phyloP scores from a whole-genome alignment of 1,284 basidiomycete genomes.

The Cutaneotrichosporon sp. region DNA sequence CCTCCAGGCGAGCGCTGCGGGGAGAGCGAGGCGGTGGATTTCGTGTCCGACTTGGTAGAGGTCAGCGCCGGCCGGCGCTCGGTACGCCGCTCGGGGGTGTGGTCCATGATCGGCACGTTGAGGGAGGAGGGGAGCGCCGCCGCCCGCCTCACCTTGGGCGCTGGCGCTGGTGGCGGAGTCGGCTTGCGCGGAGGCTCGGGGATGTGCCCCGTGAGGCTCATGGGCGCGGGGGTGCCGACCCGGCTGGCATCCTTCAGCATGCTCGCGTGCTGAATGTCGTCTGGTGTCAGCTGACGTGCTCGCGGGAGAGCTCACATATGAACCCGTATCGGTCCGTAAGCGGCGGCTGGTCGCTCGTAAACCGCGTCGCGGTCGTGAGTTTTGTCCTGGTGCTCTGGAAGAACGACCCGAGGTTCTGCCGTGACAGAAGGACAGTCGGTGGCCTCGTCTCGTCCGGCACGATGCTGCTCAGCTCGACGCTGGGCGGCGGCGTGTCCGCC shows the following conservation, averaged over 20 bases:
- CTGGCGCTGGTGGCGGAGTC: neutral
- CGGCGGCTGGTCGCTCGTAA: slow-evolving; percentile 62
- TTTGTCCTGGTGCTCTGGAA: slow-evolving; percentile 37
- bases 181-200: slow-evolving; percentile 5
- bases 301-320: slow-evolving; percentile 65
- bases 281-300: slow-evolving; percentile 51
- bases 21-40: slow-evolving; percentile 7
- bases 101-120: slow-evolving; percentile 8
- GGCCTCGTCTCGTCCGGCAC: slow-evolving; percentile 82
- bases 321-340: slow-evolving; percentile 94
- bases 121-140: slow-evolving; percentile 5
- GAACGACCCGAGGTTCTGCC: slow-evolving; percentile 46
- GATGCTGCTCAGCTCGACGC: slow-evolving; percentile 85
- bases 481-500: slow-evolving; percentile 39
- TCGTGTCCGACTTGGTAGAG: neutral
- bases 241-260: slow-evolving; percentile 68
- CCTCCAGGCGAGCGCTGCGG: slow-evolving; percentile 4
- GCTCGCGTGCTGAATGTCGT: slow-evolving; percentile 78
- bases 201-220: slow-evolving; percentile 41
- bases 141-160: slow-evolving; percentile 1
- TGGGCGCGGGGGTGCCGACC: slow-evolving; percentile 44
- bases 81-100: neutral
- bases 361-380: slow-evolving; percentile 55
- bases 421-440: slow-evolving; percentile 60
- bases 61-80: neutral